Base-by-base conservation (phyloP, 2,329 filamentous ascomycete species). In the Neoascochyta sp. region DNA sequence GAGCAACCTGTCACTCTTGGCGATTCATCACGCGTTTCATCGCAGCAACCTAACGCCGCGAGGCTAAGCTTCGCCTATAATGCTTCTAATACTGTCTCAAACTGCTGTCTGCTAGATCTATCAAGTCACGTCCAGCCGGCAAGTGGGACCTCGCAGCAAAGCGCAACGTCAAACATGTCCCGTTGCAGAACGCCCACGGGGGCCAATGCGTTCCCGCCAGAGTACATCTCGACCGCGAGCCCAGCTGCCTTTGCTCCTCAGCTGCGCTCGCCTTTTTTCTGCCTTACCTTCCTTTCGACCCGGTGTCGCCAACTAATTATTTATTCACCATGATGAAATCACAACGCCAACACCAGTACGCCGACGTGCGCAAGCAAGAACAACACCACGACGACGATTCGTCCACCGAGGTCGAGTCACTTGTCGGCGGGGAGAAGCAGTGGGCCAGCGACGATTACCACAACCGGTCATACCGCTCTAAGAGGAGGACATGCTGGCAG, bases 371-470 rank as follows among this genome's bases (percentile, higher is more conserved):
- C 6, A 32, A 37, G 9, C 35, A 44, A 10, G 51, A 54, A 21
- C 36, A 47, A 24, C 41, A 41, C 22, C 44, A 53, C 20, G 52
- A 57, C 17, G 52, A 56, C 32, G 50, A 54, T 27, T 58, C 56
- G 11, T 54, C 52, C 9, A 60, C 56, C 3, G 56, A 60, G 28
- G 56, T 60, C 3, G 56, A 58, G 27, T 57, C 53, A 2, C 36
- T 60, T 1, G 45, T 54, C 9, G 55, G 50, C 12, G 39, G 34
- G 22, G 51, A 55, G 29, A 60, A 57, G 34, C 38, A 46, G 23
- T 56, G 53, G 52, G 29, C 28, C 13, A 9, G 37, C 17, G 38
- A 45, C 14, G 45, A 49, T 9, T 57, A 41, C 16, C 38, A 35
- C 24, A 41, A 35, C 17, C 30, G 45, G 27, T 33, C 39, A 12